Evolutionary conservation across 2,329 filamentous ascomycete genomes (phyloP).

Genomic region (Phyllosticta citriasiana): DNA sequence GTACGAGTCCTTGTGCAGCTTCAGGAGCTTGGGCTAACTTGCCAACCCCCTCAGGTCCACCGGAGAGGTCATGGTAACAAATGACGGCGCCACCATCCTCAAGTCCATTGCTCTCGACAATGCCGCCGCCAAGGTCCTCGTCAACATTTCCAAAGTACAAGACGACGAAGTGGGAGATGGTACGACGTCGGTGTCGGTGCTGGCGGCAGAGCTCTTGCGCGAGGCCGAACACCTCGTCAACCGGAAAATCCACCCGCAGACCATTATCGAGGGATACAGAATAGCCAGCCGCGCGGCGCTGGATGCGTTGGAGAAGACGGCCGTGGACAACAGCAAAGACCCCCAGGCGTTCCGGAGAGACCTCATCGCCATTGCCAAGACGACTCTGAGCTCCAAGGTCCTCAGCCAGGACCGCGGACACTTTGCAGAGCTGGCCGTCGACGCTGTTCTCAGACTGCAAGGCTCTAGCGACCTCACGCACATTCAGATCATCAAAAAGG

Average conservation of each 20-base stretch:
- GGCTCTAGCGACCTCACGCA: conserved; percentile 90
- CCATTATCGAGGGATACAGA: conserved; percentile 97
- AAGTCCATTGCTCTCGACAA: conserved; percentile 98
- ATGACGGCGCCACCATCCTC: conserved; percentile 95
- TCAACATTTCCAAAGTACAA: conserved; percentile 99
- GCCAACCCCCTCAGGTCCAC: conserved; percentile 56
- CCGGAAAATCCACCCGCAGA: conserved; percentile 98
- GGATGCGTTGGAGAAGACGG: conserved; percentile 69
- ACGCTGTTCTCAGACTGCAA: conserved; percentile 82
- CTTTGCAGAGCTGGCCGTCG: conserved; percentile 80
- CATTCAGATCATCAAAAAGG: conserved; percentile 99
- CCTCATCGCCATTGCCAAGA: conserved; percentile 80
- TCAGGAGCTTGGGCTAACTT: conserved; percentile 16
- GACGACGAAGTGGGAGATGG: conserved; percentile 98
- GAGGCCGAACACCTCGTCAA: conserved; percentile 96
- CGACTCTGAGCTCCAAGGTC: conserved; percentile 95
- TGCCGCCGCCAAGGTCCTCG: conserved; percentile 92
- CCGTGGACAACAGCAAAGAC: conserved; percentile 82
- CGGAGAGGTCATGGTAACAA: conserved; percentile 95
- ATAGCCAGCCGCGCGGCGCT: conserved; percentile 90
- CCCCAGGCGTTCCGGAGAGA: conserved; percentile 80
- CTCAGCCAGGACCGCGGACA: conserved; percentile 87
- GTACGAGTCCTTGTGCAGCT: conserved; percentile 19
- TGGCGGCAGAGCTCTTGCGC: conserved; percentile 87
- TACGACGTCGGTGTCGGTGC: conserved; percentile 92